phyloP scores from a whole-genome alignment of 202 grass and related monocot genomes.

The Eragrostis tef region DNA sequence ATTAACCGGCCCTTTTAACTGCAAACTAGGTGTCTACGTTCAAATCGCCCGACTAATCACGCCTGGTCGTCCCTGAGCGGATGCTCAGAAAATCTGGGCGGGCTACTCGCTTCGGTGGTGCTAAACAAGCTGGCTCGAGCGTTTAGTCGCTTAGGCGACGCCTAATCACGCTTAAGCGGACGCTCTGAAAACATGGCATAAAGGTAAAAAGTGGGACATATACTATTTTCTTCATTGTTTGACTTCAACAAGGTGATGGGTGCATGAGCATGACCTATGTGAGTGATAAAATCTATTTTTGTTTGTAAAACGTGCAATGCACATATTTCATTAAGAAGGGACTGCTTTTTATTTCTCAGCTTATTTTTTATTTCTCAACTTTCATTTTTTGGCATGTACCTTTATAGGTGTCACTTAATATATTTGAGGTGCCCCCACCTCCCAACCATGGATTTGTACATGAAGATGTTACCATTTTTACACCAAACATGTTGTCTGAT shows the following conservation, averaged over 20 bases:
- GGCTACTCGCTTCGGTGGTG: too few relatives aligned
- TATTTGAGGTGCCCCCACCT: background rate
- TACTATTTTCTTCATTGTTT: background rate
- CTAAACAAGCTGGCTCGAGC: too few relatives aligned
- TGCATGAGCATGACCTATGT: background rate
- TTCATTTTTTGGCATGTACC: background rate
- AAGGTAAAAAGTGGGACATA: background rate
- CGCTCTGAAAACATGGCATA: too few relatives aligned
- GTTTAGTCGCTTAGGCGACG: too few relatives aligned
- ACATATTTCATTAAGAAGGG: background rate
- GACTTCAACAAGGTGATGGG: background rate
- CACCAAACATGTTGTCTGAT: conserved; percentile 24
- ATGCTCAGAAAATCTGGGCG: too few relatives aligned
- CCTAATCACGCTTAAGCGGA: too few relatives aligned
- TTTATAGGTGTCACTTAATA: background rate
- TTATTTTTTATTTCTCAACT: background rate
- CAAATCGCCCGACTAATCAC: too few relatives aligned
- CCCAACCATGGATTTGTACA: too few relatives aligned
- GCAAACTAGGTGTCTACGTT: too few relatives aligned
- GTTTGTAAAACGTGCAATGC: background rate
- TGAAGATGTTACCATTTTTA: conserved; percentile 4
- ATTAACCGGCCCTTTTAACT: too few relatives aligned
- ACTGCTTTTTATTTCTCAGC: background rate
- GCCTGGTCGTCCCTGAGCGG: too few relatives aligned
- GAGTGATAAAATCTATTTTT: background rate